These are phyloP conservation scores for Glaciozyma antarctica DNA, from an alignment of 768 basidiomycete species.

Conservation along the genomic window DNA sequence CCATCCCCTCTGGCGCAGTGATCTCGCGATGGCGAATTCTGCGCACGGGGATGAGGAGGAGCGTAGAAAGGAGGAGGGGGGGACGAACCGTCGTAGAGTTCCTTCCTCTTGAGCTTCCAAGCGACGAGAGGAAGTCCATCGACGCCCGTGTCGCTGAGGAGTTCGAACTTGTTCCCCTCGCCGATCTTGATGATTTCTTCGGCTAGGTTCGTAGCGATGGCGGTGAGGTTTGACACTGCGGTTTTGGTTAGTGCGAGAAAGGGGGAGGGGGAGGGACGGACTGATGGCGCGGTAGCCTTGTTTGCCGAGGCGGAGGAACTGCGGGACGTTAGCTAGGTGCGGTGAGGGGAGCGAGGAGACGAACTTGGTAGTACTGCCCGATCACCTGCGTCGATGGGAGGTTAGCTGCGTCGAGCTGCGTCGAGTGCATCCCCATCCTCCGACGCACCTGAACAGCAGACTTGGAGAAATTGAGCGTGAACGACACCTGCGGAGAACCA, in stretches of 20 bases:
- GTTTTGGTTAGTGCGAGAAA: no score
- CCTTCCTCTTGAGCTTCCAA: conserved; percentile 33
- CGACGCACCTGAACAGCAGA: conserved; percentile 20
- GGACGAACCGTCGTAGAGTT: conserved; percentile 32
- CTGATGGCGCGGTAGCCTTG: conserved; percentile 37
- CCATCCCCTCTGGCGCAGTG: conserved; percentile 34
- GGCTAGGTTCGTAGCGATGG: conserved; percentile 35
- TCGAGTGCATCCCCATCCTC: no score
- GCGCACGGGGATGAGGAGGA: not conserved
- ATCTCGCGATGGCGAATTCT: conserved; percentile 38
- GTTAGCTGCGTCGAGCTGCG: no score
- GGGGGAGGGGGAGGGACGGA: no score
- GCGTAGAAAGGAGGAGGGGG: not conserved
- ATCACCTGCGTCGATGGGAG: conserved; percentile 25
- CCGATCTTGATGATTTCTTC: conserved; percentile 28
- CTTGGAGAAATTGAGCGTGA: conserved; percentile 33
- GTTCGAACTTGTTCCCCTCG: conserved; percentile 30
- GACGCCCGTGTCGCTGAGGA: conserved; percentile 32
- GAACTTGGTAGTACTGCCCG: conserved; percentile 31
- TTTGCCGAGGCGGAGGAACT: conserved; percentile 37
- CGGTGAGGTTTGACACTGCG: conserved; percentile 34
- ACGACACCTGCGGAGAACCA: conserved; percentile 14
- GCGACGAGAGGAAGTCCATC: conserved; percentile 38
- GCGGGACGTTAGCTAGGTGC: not conserved
- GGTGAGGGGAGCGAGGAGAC: not conserved